Percentiles rank a stretch among this genome's conserved stretches.
Evolutionary conservation across 352 stramenopile genomes (phyloP).

Genomic region (Pythium utonaiense): DNA sequence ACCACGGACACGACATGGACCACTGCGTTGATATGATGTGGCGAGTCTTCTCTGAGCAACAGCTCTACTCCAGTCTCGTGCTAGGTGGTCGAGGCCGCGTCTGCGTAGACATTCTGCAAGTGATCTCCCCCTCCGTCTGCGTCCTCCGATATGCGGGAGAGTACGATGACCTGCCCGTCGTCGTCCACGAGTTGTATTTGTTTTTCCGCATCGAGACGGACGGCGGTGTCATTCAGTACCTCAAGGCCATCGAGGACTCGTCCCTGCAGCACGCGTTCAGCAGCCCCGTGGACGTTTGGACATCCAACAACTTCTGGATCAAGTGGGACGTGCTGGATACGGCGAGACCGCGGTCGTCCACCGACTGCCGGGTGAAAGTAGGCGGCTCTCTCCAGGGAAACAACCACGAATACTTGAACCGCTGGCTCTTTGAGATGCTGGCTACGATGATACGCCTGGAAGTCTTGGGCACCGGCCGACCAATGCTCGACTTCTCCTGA

Average conservation of each 20-base stretch:
- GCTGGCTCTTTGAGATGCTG: conserved; percentile 1
- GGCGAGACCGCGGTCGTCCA: neutral
- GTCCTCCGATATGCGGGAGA: neutral
- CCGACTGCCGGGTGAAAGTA: neutral
- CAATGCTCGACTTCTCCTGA: neutral
- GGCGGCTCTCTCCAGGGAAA: neutral
- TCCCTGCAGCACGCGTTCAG: neutral
- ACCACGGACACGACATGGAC: conserved; percentile 1
- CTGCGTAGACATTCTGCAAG: neutral
- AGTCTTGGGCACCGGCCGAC: neutral
- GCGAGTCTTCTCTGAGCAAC: neutral
- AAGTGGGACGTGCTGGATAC: neutral
- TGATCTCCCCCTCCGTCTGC: neutral
- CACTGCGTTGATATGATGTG: neutral
- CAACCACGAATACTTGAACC: neutral
- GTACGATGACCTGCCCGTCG: neutral
- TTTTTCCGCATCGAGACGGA: neutral
- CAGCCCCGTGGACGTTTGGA: neutral
- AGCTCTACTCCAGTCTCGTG: neutral
- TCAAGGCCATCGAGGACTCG: neutral
- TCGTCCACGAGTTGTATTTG: neutral
- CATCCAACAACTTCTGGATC: neutral
- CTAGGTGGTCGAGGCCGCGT: neutral
- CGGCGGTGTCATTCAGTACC: neutral
- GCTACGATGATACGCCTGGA: neutral